Evolutionary conservation across 768 basidiomycete genomes (phyloP).

Genomic region (Tulasnella sp.): DNA sequence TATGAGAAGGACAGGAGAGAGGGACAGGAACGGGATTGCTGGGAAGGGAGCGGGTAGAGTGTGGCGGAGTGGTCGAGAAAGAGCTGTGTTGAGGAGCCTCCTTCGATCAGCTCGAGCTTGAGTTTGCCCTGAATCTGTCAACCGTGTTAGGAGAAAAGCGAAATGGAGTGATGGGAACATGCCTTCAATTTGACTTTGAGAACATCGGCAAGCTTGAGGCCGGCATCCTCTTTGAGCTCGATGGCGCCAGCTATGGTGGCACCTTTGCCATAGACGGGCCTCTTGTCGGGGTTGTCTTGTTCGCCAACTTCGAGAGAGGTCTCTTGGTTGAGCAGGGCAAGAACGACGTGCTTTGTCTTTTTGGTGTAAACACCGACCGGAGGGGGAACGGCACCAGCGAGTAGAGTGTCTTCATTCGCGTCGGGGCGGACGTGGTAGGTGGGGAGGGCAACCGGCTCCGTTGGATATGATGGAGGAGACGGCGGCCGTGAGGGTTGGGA

Average conservation of each 20-base stretch:
- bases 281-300: neutral
- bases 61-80: constrained; percentile 3
- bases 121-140: constrained; percentile 15
- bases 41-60: constrained; percentile 3
- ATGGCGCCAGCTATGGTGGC: neutral
- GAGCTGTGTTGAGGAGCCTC: neutral
- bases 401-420: constrained; percentile 7
- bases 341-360: constrained; percentile 4
- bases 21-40: neutral
- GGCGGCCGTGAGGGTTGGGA: neutral
- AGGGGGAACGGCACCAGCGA: constrained; percentile 11
- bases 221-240: constrained; percentile 6
- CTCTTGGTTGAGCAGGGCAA: neutral
- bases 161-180: neutral
- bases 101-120: constrained; percentile 16
- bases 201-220: constrained; percentile 6
- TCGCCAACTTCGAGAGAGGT: neutral
- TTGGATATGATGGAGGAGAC: constrained; percentile 9
- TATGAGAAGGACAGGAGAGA: constrained; percentile 8
- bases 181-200: constrained; percentile 1
- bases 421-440: constrained; percentile 7
- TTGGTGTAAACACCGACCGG: constrained; percentile 1
- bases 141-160: neutral
- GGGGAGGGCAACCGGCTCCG: neutral
- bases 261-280: constrained; percentile 1